Evolutionary conservation across 2,329 filamentous ascomycete genomes (phyloP).

Genomic region (Claviceps sorghi): DNA sequence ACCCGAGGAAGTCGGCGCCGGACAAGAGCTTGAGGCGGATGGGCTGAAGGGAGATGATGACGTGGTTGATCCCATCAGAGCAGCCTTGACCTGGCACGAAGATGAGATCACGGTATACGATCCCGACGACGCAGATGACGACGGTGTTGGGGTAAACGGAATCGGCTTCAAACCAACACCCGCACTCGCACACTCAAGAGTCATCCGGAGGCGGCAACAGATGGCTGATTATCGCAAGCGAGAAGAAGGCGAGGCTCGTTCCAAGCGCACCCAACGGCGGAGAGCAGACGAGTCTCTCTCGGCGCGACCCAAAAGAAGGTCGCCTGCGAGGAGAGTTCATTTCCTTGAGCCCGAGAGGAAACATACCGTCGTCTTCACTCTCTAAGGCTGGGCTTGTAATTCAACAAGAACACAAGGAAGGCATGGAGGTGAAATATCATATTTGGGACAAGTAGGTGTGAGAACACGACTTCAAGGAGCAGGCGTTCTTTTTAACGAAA

Average conservation of each 20-base stretch:
- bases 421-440: neutral
- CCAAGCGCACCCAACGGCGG: constrained; percentile 37
- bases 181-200: constrained; percentile 42
- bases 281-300: constrained; percentile 18
- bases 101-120: constrained; percentile 55
- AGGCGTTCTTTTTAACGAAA: neutral
- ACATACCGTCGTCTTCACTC: constrained; percentile 17
- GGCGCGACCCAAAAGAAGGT: constrained; percentile 14
- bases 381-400: neutral
- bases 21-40: constrained; percentile 1
- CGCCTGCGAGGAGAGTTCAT: constrained; percentile 21
- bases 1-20: constrained; percentile 2
- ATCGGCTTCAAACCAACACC: constrained; percentile 52
- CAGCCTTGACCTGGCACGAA: constrained; percentile 51
- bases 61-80: constrained; percentile 38
- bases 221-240: constrained; percentile 47
- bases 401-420: neutral
- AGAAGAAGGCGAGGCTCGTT: constrained; percentile 45
- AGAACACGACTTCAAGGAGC: neutral
- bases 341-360: constrained; percentile 26
- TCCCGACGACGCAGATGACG: constrained; percentile 49
- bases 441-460: neutral
- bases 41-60: constrained; percentile 16
- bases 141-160: constrained; percentile 52
- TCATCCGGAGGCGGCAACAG: constrained; percentile 43